Evolutionary conservation across 1,284 basidiomycete species (phyloP), one percentile per base, ranked within the genome.

Genomic region (Entoloma clypeatum): DNA sequence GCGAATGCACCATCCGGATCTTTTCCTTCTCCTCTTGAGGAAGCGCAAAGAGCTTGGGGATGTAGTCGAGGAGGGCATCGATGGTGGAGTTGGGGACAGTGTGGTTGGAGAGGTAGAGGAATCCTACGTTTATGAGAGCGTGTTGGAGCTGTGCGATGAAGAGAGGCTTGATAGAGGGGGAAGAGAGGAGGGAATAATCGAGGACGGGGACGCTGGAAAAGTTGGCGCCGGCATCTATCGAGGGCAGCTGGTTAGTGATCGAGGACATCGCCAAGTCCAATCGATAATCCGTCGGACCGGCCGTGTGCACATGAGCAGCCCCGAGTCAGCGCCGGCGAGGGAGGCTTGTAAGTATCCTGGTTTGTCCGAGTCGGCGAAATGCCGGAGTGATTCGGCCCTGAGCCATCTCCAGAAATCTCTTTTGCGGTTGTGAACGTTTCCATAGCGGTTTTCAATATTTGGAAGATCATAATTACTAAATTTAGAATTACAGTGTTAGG

Each of bases 81-180:
- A 78, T 62, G 39, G 70, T 60, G 6, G 56, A 42, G 18, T 61
- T 57, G 7, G 29, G 13, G 7, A 81, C 65, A 0, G 77, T 66
- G 11, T 73, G 64, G 49, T 80, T 72, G 16, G 70, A 61, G 35
- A 81, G 72, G 55, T 81, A 81, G 31, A 80, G 66, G 54, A 81
- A 80, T 18, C 78, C 80, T 52, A 81, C 76, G 51, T 79, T 74
- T 58, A 81, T 69, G 38, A 82, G 66, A 1, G 79, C 77, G 51
- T 80, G 62, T 13, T 69, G 73, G 3, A 83, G 73, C 44, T 79
- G 69, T 0, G 55, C 47, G 45, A 81, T 63, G 57, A 84, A 82
- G 7, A 8, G 7, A 0, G 66, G 55, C 33, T 67, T 69, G 26
- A n/a, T n/a, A n/a, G n/a, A n/a, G n/a, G 65, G 62, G 4, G 64